Evolutionary conservation across 176 grass and related monocot genomes (phyloP).

Genomic region (Cymbopogon citratus): DNA sequence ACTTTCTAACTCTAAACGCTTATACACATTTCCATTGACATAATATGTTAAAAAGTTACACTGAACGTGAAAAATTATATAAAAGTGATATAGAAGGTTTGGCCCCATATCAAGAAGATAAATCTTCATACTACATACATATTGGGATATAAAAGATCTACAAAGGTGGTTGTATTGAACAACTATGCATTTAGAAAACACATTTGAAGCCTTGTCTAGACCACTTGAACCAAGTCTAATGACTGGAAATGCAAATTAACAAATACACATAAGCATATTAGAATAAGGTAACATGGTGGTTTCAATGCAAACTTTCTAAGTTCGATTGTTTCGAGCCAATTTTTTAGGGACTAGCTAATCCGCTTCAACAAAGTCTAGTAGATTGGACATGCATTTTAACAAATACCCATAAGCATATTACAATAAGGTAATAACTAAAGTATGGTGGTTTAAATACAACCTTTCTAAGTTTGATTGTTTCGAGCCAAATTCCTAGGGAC

Average conservation of each 20-base stretch:
- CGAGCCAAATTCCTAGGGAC: not conserved
- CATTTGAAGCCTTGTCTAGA: not conserved
- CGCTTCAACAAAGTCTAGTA: too few relatives aligned
- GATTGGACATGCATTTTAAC: too few relatives aligned
- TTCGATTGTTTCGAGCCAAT: not conserved
- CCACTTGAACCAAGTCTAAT: not conserved
- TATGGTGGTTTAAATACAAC: too few relatives aligned
- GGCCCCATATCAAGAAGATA: not conserved
- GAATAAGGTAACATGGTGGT: not conserved
- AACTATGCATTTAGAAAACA: not conserved
- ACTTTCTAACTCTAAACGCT: not conserved
- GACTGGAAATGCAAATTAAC: not conserved
- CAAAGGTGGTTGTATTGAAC: not conserved
- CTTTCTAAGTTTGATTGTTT: not conserved
- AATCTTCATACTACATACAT: not conserved
- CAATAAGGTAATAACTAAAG: too few relatives aligned
- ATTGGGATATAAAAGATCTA: not conserved
- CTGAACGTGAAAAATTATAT: not conserved
- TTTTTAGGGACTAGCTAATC: not conserved
- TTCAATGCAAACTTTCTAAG: not conserved
- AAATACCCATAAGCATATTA: too few relatives aligned
- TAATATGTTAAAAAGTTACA: too few relatives aligned
- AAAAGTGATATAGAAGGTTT: not conserved
- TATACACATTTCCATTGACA: not conserved
- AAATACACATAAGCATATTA: not conserved